Conservation (phyloP, 805 yeast species). For the Pichia manshurica region DNA sequence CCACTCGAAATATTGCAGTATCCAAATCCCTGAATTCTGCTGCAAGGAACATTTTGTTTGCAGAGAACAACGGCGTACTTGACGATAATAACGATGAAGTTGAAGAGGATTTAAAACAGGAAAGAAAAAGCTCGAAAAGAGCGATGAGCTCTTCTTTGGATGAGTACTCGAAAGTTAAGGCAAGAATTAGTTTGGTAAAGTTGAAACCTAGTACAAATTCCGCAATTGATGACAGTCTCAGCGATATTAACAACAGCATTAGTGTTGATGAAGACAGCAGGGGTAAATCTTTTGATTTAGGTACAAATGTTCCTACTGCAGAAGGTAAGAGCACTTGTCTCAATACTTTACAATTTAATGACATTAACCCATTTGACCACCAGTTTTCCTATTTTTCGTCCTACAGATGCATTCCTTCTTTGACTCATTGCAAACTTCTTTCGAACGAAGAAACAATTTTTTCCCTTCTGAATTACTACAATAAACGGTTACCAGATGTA, state of each 20-base stretch:
- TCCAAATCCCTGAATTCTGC: not conserved
- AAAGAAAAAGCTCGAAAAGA: constrained; percentile 22
- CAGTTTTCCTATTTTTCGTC: constrained; percentile 17
- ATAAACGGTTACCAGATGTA: constrained; percentile 51
- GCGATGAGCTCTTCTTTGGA: constrained; percentile 28
- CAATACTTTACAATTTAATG: not conserved
- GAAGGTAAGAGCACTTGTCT: not conserved
- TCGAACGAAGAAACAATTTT: constrained; percentile 24
- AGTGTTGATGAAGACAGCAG: not conserved
- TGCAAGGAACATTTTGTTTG: not conserved
- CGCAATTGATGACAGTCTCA: not conserved
- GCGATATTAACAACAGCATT: not conserved
- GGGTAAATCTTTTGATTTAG: not conserved
- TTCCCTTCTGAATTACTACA: constrained; percentile 20
- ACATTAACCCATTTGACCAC: constrained; percentile 20
- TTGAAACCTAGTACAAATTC: not conserved
- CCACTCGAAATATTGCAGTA: not conserved
- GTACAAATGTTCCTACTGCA: not conserved
- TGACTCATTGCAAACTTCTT: constrained; percentile 20
- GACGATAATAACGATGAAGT: not conserved
- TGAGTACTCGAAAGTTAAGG: constrained; percentile 24
- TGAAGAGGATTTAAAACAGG: not conserved
- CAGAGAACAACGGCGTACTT: not conserved
- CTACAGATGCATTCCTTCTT: constrained; percentile 16
- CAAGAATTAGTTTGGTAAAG: constrained; percentile 17